These are phyloP conservation scores for Funneliformis caledonium DNA, from an alignment of 371 early-diverging fungal genomes.

Conservation along the genomic window DNA sequence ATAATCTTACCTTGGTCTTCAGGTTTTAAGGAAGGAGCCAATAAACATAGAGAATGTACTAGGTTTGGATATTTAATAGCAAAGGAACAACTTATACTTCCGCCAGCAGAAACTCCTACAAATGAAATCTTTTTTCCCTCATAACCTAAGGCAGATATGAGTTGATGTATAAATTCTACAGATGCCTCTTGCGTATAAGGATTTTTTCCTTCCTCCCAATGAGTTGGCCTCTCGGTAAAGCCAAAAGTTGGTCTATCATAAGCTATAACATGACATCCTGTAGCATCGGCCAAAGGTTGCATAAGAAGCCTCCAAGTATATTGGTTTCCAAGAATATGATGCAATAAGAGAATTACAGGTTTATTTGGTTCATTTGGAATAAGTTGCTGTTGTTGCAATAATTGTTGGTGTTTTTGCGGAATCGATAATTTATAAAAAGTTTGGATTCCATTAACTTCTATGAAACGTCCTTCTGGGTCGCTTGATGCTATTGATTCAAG, in stretches of 20 bases:
- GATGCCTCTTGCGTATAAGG: conserved; percentile 26
- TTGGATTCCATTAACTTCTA: conserved; percentile 7
- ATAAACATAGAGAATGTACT: not conserved
- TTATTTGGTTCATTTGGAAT: not conserved
- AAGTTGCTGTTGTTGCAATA: not conserved
- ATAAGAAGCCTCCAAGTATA: conserved; percentile 26
- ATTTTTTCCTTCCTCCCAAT: conserved; percentile 27
- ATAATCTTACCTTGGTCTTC: conserved; percentile 29
- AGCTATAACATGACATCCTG: conserved; percentile 25
- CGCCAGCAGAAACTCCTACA: conserved; percentile 18
- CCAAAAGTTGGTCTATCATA: conserved; percentile 31
- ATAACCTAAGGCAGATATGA: conserved; percentile 1
- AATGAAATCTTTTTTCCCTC: not conserved
- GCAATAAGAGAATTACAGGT: conserved; percentile 25
- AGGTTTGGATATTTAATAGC: conserved; percentile 19
- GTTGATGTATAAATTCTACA: not conserved
- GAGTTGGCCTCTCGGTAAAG: conserved; percentile 23
- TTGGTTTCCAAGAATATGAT: conserved; percentile 31
- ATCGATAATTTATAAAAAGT: conserved; percentile 19
- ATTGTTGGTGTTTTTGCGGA: conserved; percentile 11
- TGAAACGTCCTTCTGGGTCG: conserved; percentile 30
- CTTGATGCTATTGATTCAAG: conserved; percentile 23
- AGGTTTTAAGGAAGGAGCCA: conserved; percentile 13
- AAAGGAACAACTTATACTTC: not conserved
- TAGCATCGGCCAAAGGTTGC: conserved; percentile 32